Evolutionary conservation across 352 stramenopile genomes (phyloP), one percentile per base, ranked within the genome.

Genomic region (Halophytophthora polymorphica): DNA sequence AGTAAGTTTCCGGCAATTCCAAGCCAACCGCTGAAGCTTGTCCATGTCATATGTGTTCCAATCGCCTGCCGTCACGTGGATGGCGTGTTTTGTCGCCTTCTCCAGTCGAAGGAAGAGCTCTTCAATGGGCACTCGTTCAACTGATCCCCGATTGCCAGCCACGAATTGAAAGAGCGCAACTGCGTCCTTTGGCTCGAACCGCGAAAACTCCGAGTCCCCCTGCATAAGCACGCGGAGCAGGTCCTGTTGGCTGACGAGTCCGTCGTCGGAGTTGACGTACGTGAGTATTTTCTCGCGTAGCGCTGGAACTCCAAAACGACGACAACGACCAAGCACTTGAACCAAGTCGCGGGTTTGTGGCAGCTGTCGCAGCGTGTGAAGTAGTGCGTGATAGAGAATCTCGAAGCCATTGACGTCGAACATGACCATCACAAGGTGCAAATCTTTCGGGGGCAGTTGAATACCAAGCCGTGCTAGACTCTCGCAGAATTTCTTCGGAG

Each of bases 1-100:
- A 2, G 79, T 36, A 15, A 89, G 50, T 29, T 74, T 74, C 37
- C 77, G 62, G 37, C 63, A 74, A 51, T 86, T 88, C 48, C 58
- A 63, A 2, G 73, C 67, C 39, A 91, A 58, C 2, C 58, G 61
- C 31, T 84, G 77, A 2, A 91, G 55, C 22, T 69, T 29, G 29
- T 53, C 14, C 17, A 83, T 50, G 25, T 64, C 61, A 33, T 86
- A 87, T n/a, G 63, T 57, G 48, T 70, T 75, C 31, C 72, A 56
- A 7, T 51, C 54, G 14, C 73, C 46, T 12, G 51, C 10, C 14
- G 39, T 15, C 25, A 28, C 3, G 6, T 23, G 38, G 1, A 35
- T 7, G 6, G 35, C 21, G 22, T 59, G 53, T 22, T 66, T 72
- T 17, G 45, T 22, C n/a, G 56, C 47, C 25, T 48, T 48, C 44